Evolutionary conservation across 352 stramenopile genomes (phyloP), one percentile per base, ranked within the genome.

Genomic region (Elongisporangium prolatum): DNA sequence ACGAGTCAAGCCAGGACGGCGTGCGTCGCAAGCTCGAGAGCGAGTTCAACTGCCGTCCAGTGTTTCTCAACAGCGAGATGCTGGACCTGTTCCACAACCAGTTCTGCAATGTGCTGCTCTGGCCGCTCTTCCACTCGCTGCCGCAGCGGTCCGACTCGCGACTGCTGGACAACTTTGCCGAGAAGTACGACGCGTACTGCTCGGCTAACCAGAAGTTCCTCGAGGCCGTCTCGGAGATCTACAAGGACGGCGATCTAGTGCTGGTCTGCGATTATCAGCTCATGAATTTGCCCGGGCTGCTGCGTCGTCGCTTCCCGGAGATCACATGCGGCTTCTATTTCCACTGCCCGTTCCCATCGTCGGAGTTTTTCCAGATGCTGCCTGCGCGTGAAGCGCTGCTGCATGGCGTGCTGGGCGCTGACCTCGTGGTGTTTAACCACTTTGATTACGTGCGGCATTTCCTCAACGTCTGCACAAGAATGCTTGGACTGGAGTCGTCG

Each of bases 381-480:
- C 86, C 88, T 3, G 78, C 77, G 2, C 80, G 87, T 10, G 82
- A 94, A 57, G 78, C 72, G 13, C 57, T 95, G 13, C 63, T 97
- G 17, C 81, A 93, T 34, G 89, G 89, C 8, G 81, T 96, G 1
- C 59, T 97, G 0, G 86, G 86, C 8, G 89, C 89, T 0, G 89
- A 97, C 34, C 70, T 96, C 18, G 84, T 97, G 4, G 85, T 84
- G 8, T 96, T 97, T 57, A 93, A 96, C 64, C 84, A 94, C 55
- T 96, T 95, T 53, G 88, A 96, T 60, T 94, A 96, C 69, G 85
- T 93, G 18, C 86, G 86, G 9, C 86, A 96, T 62, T 97, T 96
- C 48, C 72, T 88, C 4, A 90, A 88, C 54, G 80, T 86, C 1
- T 90, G 88, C 61, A 94, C 84, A 54, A 82, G 87, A 17, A 94